Evolutionary conservation across 176 grass and related monocot genomes (phyloP).

Genomic region (Rhynchospora tenuis): DNA sequence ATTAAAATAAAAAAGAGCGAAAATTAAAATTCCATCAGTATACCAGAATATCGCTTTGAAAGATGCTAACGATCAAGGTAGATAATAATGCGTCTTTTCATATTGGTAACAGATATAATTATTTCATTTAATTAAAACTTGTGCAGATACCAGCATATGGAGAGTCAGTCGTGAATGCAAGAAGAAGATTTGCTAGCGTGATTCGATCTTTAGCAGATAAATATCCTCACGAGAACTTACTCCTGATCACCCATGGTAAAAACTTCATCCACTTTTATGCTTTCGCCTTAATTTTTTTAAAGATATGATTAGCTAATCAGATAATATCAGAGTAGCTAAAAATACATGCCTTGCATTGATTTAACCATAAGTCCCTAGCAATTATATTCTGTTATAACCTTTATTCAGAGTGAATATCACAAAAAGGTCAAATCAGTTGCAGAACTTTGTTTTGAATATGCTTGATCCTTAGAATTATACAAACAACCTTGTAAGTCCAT

Average conservation of each 20-base stretch:
- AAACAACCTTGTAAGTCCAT: not conserved
- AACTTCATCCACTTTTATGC: not conserved
- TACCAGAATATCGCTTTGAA: not conserved
- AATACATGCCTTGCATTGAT: not conserved
- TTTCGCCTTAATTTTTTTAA: not conserved
- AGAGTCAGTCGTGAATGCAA: constrained; percentile 32
- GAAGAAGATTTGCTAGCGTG: constrained; percentile 30
- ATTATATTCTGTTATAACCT: not conserved
- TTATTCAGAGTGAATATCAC: not conserved
- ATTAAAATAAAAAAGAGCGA: too few species aligned
- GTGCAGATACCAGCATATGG: constrained; percentile 22
- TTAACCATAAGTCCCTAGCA: not conserved
- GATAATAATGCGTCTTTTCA: not conserved
- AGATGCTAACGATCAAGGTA: not conserved
- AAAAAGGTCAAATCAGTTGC: not conserved
- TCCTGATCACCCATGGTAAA: constrained; percentile 42
- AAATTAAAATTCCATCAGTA: not conserved
- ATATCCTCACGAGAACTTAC: constrained; percentile 42
- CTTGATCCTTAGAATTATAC: not conserved
- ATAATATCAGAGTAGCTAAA: not conserved
- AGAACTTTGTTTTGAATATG: not conserved
- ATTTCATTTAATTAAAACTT: not conserved
- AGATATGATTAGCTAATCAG: too few species aligned
- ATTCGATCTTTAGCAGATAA: constrained; percentile 36
- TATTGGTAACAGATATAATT: not conserved